Evolutionary conservation across 2,329 filamentous ascomycete species (phyloP), one percentile per base, ranked within the genome.

Genomic region (Diplodia seriata): DNA sequence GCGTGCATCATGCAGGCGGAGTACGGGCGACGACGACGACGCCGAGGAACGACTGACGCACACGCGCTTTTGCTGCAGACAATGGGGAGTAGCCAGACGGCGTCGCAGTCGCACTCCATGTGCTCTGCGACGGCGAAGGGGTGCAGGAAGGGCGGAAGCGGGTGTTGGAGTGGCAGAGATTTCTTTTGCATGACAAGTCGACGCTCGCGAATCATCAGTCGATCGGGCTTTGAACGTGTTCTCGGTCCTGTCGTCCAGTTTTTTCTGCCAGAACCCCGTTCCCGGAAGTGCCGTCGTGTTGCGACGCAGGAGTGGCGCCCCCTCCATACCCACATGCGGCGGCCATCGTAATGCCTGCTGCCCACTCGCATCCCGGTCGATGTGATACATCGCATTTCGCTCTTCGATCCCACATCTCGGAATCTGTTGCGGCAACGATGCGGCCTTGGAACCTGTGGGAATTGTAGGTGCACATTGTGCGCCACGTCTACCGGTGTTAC

Each of bases 1-100:
- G 55, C 55, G 38, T 57, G 59, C 59, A 55, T 65, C 62, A 54
- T 65, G 62, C 62, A 65, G 49, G 62, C 62, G 59, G 47, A 47
- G 61, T 18, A 43, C 29, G 43, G 26, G 40, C 57, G 40, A 49
- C 43, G 47, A 50, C 59, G 26, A 18, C 56, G 57, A 43, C 47
- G 36, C 36, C 55, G 43, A 36, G 33, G 11, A 9, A 36, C 14
- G 43, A 47, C 43, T 47, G 43, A 47, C 43, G 43, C 43, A 47
- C 43, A 47, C 43, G 43, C 43, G 43, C 43, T 47, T 47, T 47
- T 20, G 43, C 43, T 47, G 43, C 43, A 47, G 43, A 47, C 43
- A 18, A 47, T 3, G n/a, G n/a, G 9, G n/a, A n/a, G 33, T 20
- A 47, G 18, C 43, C 43, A 47, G 43, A 47, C 43, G 7, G 18